Percentiles rank a stretch among this genome's conserved stretches.
phyloP scores from a whole-genome alignment of 352 stramenopile genomes.

The Globisporangium mamillatum region DNA sequence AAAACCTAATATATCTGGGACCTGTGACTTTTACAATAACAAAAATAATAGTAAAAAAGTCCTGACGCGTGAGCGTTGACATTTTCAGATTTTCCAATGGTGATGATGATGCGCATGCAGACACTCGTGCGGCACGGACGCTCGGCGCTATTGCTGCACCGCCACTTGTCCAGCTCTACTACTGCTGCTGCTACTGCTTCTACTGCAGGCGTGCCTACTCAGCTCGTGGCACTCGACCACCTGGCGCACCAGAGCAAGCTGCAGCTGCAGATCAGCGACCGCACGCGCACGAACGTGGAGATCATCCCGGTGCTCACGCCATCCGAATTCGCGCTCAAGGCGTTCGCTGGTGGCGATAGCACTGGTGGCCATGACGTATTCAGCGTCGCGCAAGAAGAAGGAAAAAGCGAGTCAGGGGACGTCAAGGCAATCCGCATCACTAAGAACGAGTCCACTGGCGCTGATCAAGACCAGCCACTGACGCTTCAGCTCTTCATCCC shows the following conservation, averaged over 20 bases:
- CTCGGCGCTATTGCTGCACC: slow-evolving; percentile 3
- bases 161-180: slow-evolving; percentile 1
- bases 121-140: slow-evolving; percentile 3
- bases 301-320: slow-evolving; percentile 49
- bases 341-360: slow-evolving; percentile 6
- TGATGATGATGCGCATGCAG: not conserved
- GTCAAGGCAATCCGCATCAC: slow-evolving; percentile 29
- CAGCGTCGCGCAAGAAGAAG: slow-evolving; percentile 25
- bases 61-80: too few species aligned
- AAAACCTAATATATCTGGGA: too few species aligned
- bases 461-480: not conserved
- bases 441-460: slow-evolving; percentile 18
- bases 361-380: slow-evolving; percentile 13
- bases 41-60: too few species aligned
- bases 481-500: slow-evolving; percentile 37
- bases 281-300: slow-evolving; percentile 29
- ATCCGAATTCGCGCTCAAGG: slow-evolving; percentile 44
- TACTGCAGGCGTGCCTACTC: not conserved
- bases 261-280: slow-evolving; percentile 40
- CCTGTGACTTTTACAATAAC: too few species aligned
- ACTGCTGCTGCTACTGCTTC: not conserved
- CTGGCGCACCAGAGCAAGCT: slow-evolving; percentile 42
- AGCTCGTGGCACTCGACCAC: slow-evolving; percentile 32
- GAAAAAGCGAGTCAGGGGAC: not conserved
- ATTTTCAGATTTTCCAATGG: not conserved